Base-by-base conservation (phyloP, 2,329 filamentous ascomycete species). In the Trichoderma guizhouense region DNA sequence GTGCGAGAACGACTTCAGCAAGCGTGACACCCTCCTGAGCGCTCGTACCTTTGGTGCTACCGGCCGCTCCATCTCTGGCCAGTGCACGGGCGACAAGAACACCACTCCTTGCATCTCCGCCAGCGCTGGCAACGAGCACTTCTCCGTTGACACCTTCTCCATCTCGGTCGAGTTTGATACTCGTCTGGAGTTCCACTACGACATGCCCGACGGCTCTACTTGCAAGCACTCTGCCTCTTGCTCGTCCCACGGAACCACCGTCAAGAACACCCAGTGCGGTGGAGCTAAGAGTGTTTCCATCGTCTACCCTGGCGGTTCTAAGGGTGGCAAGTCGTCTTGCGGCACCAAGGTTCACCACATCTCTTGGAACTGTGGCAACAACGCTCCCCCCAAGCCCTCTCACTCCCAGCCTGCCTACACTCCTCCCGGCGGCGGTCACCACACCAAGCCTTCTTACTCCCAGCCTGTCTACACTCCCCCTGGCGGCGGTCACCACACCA, bases 231-330 rank as follows among this genome's bases (percentile, higher is more conserved):
- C 89, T 74, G 85, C 88, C 75, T 79, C 86, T 67, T 97, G 93
- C 88, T 88, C 86, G 74, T 84, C 86, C 70, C 84, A 86, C 18
- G 93, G 93, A 77, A 91, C 89, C 72, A 88, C 87, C 61, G 86
- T 98, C 77, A 84, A 89, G 83, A 98, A 98, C 88, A 89, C 85
- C 73, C 94, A 98, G 87, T 98, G 95, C 81, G 95, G 94, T 88
- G 95, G 95, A 82, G 95, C 95, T 75, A 93, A 88, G 80, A 90
- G 89, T 72, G 94, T 98, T 73, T 90, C 88, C 69, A 90, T 98
- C 80, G 83, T 90, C 80, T 89, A 86, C 82, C 87, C 88, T 74
- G 82, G 88, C 72, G 89, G 91, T 79, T 83, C 88, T 1, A 60
- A 60, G 86, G 74, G 86, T 87, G 78, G 79, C 72, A 21, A 32